Conservation (phyloP, 257 asterid species). For the Misopates orontium region DNA sequence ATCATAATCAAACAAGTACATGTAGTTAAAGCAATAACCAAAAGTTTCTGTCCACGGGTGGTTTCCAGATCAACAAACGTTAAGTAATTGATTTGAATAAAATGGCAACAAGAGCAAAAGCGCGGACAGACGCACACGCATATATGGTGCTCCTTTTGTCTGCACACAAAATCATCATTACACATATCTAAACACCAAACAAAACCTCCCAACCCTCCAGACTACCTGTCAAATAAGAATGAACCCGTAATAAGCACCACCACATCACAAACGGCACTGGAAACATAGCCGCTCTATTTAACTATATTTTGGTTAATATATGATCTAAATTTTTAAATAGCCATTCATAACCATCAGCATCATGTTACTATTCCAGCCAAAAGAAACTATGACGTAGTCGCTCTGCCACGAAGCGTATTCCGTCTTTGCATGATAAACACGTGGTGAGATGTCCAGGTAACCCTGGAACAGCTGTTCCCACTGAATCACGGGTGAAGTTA, state of each 20-base stretch:
- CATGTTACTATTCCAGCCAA: background rate
- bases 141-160: background rate
- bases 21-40: too few species aligned
- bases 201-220: constrained; percentile 7
- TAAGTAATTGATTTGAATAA: background rate
- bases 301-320: constrained; percentile 13
- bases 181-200: background rate
- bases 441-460: constrained; percentile 1
- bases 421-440: background rate
- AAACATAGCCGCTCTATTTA: constrained; percentile 7
- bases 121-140: background rate
- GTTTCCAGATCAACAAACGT: background rate
- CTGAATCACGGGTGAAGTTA: background rate
- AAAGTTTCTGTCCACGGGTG: too few species aligned
- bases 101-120: background rate
- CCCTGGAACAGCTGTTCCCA: background rate
- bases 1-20: too few species aligned
- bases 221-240: constrained; percentile 3
- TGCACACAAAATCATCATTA: background rate
- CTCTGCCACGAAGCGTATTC: constrained; percentile 4
- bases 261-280: constrained; percentile 22
- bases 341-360: background rate
- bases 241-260: constrained; percentile 16
- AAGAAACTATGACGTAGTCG: background rate
- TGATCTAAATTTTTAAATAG: background rate